These are phyloP conservation scores for Kodamaea fungicola DNA, from an alignment of 1,139 yeast species.

Conservation along the genomic window DNA sequence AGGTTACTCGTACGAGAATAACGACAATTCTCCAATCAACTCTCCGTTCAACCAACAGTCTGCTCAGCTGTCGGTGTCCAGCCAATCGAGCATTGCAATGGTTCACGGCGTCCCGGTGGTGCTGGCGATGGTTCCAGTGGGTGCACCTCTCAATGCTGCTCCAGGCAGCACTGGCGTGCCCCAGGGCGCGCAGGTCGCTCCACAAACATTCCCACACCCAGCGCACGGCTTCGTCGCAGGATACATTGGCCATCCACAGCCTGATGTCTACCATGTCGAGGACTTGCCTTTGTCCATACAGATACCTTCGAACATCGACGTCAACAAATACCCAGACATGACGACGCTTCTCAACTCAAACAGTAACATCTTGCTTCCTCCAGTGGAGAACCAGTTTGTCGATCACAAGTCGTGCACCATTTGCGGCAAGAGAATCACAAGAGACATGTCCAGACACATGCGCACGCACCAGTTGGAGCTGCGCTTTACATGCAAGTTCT, in stretches of 20 bases:
- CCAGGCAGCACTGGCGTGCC: too few species aligned
- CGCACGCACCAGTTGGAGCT: constrained; percentile 60
- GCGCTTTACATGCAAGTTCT: constrained; percentile 58
- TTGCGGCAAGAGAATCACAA: constrained; percentile 55
- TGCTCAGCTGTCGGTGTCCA: neutral
- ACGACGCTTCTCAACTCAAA: constrained; percentile 41
- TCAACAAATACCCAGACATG: constrained; percentile 35
- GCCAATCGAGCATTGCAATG: too few species aligned
- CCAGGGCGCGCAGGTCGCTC: too few species aligned
- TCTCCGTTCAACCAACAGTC: constrained; percentile 6
- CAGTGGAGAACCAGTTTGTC: constrained; percentile 29
- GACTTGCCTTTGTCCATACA: constrained; percentile 2
- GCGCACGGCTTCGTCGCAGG: too few species aligned
- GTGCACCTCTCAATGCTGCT: too few species aligned
- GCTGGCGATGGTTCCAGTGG: too few species aligned
- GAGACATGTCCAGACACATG: constrained; percentile 65
- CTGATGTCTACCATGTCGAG: too few species aligned
- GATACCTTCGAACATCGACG: constrained; percentile 16
- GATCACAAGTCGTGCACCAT: constrained; percentile 39
- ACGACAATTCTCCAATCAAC: constrained; percentile 10
- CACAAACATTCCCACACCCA: too few species aligned
- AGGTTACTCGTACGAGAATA: constrained; percentile 10
- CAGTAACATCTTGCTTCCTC: constrained; percentile 30
- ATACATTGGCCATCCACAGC: too few species aligned
- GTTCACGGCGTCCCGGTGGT: too few species aligned